These are phyloP conservation scores for Penicillium crustosum DNA, from an alignment of 2,329 filamentous ascomycete genomes.

Conservation along the genomic window DNA sequence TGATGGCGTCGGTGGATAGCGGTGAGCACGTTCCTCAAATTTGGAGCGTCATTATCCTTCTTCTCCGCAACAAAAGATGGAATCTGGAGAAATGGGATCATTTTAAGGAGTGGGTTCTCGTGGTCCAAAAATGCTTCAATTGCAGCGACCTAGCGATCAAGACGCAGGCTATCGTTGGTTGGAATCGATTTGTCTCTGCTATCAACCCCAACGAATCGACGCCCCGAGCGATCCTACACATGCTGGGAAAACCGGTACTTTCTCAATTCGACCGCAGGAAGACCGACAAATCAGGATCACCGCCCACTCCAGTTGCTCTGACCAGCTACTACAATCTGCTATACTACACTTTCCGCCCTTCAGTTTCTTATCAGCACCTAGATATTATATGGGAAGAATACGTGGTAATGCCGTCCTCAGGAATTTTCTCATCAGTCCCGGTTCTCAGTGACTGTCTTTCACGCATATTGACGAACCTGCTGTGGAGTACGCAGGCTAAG, in stretches of 20 bases:
- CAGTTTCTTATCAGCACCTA: constrained; percentile 62
- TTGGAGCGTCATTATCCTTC: constrained; percentile 79
- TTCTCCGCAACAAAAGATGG: constrained; percentile 64
- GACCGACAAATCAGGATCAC: constrained; percentile 48
- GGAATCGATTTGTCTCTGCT: constrained; percentile 79
- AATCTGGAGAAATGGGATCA: constrained; percentile 67
- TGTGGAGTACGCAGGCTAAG: constrained; percentile 51
- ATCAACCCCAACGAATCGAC: constrained; percentile 64
- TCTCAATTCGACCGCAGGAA: constrained; percentile 68
- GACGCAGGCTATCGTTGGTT: constrained; percentile 76
- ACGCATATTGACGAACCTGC: constrained; percentile 69
- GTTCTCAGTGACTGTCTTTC: constrained; percentile 62
- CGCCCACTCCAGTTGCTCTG: constrained; percentile 60
- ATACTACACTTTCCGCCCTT: constrained; percentile 79
- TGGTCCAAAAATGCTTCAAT: constrained; percentile 84
- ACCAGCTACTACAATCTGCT: constrained; percentile 76
- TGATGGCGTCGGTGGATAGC: constrained; percentile 62
- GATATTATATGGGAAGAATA: constrained; percentile 78
- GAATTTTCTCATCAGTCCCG: constrained; percentile 52
- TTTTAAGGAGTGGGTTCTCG: constrained; percentile 70
- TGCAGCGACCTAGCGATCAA: constrained; percentile 69
- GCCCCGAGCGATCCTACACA: constrained; percentile 56
- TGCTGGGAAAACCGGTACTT: constrained; percentile 67
- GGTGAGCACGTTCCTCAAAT: constrained; percentile 75
- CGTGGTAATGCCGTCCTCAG: constrained; percentile 63